Percentiles rank a stretch among this genome's conserved stretches.
These are phyloP conservation scores for Priceomyces melissophilus DNA, from an alignment of 805 yeast species.

Conservation along the genomic window DNA sequence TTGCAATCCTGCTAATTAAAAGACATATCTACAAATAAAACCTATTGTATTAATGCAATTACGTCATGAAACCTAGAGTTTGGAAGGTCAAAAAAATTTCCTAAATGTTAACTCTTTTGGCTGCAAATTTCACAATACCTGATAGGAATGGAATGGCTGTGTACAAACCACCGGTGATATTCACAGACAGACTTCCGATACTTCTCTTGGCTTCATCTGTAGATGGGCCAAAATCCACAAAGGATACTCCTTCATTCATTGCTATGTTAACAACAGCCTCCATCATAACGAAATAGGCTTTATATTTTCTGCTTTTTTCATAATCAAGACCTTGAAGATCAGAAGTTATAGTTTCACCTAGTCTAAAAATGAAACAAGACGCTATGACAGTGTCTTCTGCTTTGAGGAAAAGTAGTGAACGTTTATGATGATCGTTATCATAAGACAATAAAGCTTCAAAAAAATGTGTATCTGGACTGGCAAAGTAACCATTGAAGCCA, in stretches of 20 bases:
- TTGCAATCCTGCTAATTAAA: too few relatives aligned
- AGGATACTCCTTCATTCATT: slow-evolving; percentile 29
- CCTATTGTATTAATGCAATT: too few relatives aligned
- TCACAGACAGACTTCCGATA: slow-evolving; percentile 36
- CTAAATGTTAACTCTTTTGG: slow-evolving; percentile 14
- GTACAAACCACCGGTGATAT: slow-evolving; percentile 35
- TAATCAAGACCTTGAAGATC: slow-evolving; percentile 44
- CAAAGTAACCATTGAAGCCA: slow-evolving; percentile 29
- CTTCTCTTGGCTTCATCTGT: slow-evolving; percentile 41
- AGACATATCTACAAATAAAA: too few relatives aligned
- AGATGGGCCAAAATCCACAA: slow-evolving; percentile 46
- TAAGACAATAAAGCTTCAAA: slow-evolving; percentile 24
- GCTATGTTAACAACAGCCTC: slow-evolving; percentile 42
- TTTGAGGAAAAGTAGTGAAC: slow-evolving; percentile 35
- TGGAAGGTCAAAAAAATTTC: too few relatives aligned
- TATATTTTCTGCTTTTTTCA: slow-evolving; percentile 33
- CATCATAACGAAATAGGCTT: slow-evolving; percentile 48
- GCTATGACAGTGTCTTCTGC: slow-evolving; percentile 36
- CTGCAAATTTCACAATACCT: slow-evolving; percentile 12
- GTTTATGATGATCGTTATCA: slow-evolving; percentile 17
- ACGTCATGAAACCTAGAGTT: too few relatives aligned
- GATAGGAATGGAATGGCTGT: slow-evolving; percentile 20
- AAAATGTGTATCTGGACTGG: slow-evolving; percentile 25
- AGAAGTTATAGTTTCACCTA: slow-evolving; percentile 43
- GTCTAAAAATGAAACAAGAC: slow-evolving; percentile 38